Base-by-base conservation (phyloP, 1,284 basidiomycete species). In the Dichomitus squalens region DNA sequence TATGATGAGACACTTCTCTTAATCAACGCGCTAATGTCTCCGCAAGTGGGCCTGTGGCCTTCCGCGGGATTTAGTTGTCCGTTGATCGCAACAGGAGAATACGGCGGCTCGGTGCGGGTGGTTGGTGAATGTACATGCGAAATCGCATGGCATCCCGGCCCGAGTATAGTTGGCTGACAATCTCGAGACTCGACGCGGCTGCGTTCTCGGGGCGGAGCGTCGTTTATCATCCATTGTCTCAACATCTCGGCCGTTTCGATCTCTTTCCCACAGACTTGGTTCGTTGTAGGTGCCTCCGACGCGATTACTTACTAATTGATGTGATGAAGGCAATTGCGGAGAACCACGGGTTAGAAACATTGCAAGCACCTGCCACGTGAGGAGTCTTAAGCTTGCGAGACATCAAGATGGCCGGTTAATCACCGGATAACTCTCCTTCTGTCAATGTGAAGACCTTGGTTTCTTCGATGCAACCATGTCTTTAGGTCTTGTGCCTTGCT, bases 401-500 rank as follows among this genome's bases (percentile, higher is more conserved):
- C 49, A 44, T 39, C 53, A 34, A 49, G 43, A 34, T 21, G 40
- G 44, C 60, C 57, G 57, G 57, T 61, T 61, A 61, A 61, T 61
- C 60, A 41, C 57, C 57, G 60, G 53, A 21, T 9, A 41, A 36
- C 21, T 49, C 14, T 55, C 60, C 57, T 34, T 33, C 55, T 6
- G 11, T 55, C 52, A 36, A 49, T 21, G 54, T 54, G 55, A 52
- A 44, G 38, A 47, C 54, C 27, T 50, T 29, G 35, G 46, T 41
- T n/a, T 38, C 47, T 34, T 50, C 49, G 39, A 31, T 52, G 49
- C 7, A 33, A 23, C 49, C 41, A 49, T 43, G 29, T 40, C 11
- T 27, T 31, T 11, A 31, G 11, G 48, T 59, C 57, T 57, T 55
- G 60, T 62, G 38, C 60, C 57, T 61, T 57, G 60, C 60, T 59